Base-by-base conservation (phyloP, 805 yeast genomes). In the Hanseniaspora mollemarum region DNA sequence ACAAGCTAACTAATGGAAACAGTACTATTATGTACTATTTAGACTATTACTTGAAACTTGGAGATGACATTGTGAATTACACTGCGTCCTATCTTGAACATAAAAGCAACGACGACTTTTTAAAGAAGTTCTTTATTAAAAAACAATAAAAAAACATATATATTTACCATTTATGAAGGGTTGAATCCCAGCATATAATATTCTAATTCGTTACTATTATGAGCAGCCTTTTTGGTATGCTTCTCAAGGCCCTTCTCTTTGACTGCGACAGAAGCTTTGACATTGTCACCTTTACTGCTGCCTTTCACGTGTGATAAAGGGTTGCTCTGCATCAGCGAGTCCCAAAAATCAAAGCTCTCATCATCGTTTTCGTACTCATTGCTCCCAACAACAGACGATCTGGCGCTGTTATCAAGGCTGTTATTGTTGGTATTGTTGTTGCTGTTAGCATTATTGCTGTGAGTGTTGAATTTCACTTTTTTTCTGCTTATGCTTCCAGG, bases 31-130 rank as follows among this genome's bases (percentile, higher is more conserved):
- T 71, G 56, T 67, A 69, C 35, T 79, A 78, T 58, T 69, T 81
- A 4, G 67, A 68, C 32, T 81, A 78, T 61, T 92, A 88, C 62
- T 72, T 92, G 55, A 83, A 78, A 48, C 62, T 81, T 26, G 98
- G 98, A n/a, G 98, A 92, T 60, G 78, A 79, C 64, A 67, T 83
- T 2, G 79, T 81, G 56, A 95, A 87, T 60, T 74, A 77, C 51
- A 70, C 51, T 4, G 18, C 41, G 8, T 9, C 21, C 5, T 48
- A 48, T 24, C 16, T 40, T 3, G 35, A 42, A 8, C 29, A 40
- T 1, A 32, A 33, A 9, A 40, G 31, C 8, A 18, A 42, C 10
- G 33, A 18, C 16, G 43, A 25, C 10, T 24, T 43, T 8, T 25
- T 48, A 12, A 32, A 32, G 21, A 43, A 48, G 25, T 48, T 48